Evolutionary conservation across 208 protist genomes (phyloP).

Genomic region (Crithidia sp.): DNA sequence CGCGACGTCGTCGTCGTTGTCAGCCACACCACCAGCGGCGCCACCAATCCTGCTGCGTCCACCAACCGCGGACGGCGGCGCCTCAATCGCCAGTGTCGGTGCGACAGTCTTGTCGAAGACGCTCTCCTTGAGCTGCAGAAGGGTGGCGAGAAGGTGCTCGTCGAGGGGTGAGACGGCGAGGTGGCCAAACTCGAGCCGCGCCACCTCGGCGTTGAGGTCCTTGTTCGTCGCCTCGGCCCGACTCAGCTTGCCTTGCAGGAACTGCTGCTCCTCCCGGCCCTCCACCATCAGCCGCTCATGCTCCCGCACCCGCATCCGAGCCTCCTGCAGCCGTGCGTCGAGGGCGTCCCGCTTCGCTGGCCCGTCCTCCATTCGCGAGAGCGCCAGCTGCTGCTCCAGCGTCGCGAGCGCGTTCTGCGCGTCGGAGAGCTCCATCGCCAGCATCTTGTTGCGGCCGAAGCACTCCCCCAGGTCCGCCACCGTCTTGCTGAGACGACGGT

Average conservation of each 20-base stretch:
- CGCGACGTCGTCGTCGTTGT: conserved; percentile 49
- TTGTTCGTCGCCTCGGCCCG: conserved; percentile 64
- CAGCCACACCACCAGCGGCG: conserved; percentile 10
- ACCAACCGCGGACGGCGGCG: conserved; percentile 3
- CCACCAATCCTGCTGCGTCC: neutral
- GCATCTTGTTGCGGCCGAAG: conserved; percentile 42
- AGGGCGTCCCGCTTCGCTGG: conserved; percentile 45
- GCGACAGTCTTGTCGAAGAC: conserved; percentile 74
- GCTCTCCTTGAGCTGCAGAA: conserved; percentile 75
- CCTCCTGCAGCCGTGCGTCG: conserved; percentile 53
- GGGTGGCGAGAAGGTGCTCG: conserved; percentile 51
- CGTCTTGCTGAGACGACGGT: conserved; percentile 54
- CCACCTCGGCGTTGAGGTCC: conserved; percentile 70
- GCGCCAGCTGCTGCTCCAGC: conserved; percentile 67
- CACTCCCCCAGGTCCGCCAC: conserved; percentile 47
- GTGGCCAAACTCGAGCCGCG: conserved; percentile 64
- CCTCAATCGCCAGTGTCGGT: conserved; percentile 58
- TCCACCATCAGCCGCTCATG: conserved; percentile 61
- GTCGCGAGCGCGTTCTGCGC: conserved; percentile 47
- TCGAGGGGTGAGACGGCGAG: conserved; percentile 44
- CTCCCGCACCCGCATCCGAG: conserved; percentile 55
- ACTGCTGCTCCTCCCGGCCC: conserved; percentile 63
- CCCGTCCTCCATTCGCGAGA: conserved; percentile 37
- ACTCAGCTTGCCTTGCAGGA: conserved; percentile 57
- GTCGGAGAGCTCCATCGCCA: conserved; percentile 66